Conservation (phyloP, 2,329 filamentous ascomycete genomes). For the Fusarium albosuccineum region DNA sequence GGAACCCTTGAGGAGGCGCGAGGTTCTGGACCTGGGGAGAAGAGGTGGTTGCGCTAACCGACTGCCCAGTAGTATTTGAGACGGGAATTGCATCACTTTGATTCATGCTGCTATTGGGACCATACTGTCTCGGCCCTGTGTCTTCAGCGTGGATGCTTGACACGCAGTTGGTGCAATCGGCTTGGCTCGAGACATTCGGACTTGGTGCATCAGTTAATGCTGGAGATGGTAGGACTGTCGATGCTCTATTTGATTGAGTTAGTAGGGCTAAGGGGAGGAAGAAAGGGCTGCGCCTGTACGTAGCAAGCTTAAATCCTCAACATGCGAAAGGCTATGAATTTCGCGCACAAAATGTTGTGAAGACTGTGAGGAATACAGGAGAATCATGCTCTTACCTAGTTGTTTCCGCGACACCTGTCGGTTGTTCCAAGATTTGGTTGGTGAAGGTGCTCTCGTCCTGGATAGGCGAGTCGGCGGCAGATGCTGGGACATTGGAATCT, state of each 20-base stretch:
- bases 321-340: too few species aligned
- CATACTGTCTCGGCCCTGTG: conserved; percentile 13
- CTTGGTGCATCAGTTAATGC: conserved; percentile 72
- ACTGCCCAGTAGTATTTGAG: conserved; percentile 16
- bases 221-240: conserved; percentile 69
- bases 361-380: not conserved
- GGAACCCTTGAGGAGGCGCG: conserved; percentile 3
- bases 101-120: conserved; percentile 22
- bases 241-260: conserved; percentile 33
- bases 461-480: conserved; percentile 17
- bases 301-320: not conserved
- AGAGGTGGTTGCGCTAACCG: conserved; percentile 4
- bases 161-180: conserved; percentile 51
- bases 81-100: conserved; percentile 18
- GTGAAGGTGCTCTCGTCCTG: conserved; percentile 25
- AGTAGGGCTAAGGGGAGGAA: conserved; percentile 21
- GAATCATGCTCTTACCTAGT: conserved; percentile 24
- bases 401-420: conserved; percentile 19
- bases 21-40: conserved; percentile 9
- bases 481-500: conserved; percentile 3
- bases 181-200: conserved; percentile 54
- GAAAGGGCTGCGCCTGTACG: conserved; percentile 2
- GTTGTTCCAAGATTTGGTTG: conserved; percentile 25
- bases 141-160: conserved; percentile 27
- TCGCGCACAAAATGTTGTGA: not conserved